Percentiles rank a stretch among this genome's conserved stretches.
These are phyloP conservation scores for Sicyos baderoa DNA, from an alignment of 306 rosid genomes.

Conservation along the genomic window DNA sequence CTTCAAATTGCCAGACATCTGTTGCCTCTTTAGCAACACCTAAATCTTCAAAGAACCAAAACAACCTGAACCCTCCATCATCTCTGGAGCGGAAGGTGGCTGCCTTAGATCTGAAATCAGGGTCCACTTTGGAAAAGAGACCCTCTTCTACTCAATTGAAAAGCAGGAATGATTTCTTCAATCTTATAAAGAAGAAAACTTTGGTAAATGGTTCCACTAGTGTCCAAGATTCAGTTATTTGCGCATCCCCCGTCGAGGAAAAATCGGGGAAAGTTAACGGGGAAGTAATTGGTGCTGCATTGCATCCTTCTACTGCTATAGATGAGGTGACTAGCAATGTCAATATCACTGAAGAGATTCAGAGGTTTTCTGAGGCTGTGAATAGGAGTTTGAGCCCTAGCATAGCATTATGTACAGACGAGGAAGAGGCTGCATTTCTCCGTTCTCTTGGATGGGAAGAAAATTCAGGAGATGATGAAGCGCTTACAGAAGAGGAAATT, in stretches of 20 bases:
- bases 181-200: constrained; percentile 72
- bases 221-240: constrained; percentile 44
- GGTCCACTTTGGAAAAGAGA: constrained; percentile 63
- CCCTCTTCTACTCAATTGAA: constrained; percentile 64
- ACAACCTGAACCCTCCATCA: constrained; percentile 35
- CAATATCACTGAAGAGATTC: constrained; percentile 39
- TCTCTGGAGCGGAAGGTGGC: constrained; percentile 54
- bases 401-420: constrained; percentile 56
- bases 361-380: constrained; percentile 33
- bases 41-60: constrained; percentile 53
- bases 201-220: constrained; percentile 39
- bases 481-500: constrained; percentile 92
- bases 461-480: constrained; percentile 82
- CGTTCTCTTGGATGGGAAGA: constrained; percentile 99
- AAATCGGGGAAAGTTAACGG: constrained; percentile 46
- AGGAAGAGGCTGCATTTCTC: constrained; percentile 93
- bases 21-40: constrained; percentile 51
- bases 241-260: constrained; percentile 46
- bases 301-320: constrained; percentile 36
- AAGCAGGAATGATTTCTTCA: too few species aligned
- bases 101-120: constrained; percentile 60
- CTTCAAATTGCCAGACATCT: constrained; percentile 50
- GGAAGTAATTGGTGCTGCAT: constrained; percentile 40
- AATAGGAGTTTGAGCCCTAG: constrained; percentile 30
- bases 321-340: constrained; percentile 49